A percentile compares a stretch with the other conserved stretches of the same genome.
Evolutionary conservation across 108 stramenopile species (phyloP).

Genomic region (Bacterosira constricta): DNA sequence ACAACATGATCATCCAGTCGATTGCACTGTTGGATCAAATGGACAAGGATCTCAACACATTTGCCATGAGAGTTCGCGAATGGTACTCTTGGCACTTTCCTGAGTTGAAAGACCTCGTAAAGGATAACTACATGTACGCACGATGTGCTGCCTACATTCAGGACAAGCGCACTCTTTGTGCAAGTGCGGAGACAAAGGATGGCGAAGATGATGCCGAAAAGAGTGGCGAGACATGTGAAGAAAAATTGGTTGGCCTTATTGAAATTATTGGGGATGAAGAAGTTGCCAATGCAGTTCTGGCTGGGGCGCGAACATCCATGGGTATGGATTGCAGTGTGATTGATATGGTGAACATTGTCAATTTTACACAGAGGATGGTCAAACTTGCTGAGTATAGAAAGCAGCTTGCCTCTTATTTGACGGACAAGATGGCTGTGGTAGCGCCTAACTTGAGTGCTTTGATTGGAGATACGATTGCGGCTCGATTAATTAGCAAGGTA

Average conservation of each 20-base stretch:
- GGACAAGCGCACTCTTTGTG: conserved; percentile 74
- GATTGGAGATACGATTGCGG: conserved; percentile 99
- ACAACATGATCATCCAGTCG: conserved; percentile 99
- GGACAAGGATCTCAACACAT: conserved; percentile 99
- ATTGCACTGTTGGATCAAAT: conserved; percentile 99
- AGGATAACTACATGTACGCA: conserved; percentile 98
- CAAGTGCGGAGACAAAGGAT: conserved; percentile 28
- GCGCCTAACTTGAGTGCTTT: conserved; percentile 97
- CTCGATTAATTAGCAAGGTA: conserved; percentile 98
- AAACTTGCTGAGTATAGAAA: conserved; percentile 96
- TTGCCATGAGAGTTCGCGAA: conserved; percentile 98
- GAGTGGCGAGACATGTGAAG: conserved; percentile 43
- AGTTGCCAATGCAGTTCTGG: conserved; percentile 85
- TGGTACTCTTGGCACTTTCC: conserved; percentile 99
- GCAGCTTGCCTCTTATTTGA: conserved; percentile 89
- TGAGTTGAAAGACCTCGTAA: conserved; percentile 94
- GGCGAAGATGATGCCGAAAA: conserved; percentile 56
- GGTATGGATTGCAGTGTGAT: conserved; percentile 98
- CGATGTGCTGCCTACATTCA: conserved; percentile 87
- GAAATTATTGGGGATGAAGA: conserved; percentile 94
- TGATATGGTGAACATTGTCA: conserved; percentile 97
- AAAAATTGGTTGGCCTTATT: conserved; percentile 78
- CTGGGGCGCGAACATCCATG: conserved; percentile 95
- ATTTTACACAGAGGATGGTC: conserved; percentile 98
- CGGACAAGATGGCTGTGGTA: conserved; percentile 96